These are phyloP conservation scores for Auricularia auricula-judae DNA, from an alignment of 768 basidiomycete genomes.

Conservation along the genomic window DNA sequence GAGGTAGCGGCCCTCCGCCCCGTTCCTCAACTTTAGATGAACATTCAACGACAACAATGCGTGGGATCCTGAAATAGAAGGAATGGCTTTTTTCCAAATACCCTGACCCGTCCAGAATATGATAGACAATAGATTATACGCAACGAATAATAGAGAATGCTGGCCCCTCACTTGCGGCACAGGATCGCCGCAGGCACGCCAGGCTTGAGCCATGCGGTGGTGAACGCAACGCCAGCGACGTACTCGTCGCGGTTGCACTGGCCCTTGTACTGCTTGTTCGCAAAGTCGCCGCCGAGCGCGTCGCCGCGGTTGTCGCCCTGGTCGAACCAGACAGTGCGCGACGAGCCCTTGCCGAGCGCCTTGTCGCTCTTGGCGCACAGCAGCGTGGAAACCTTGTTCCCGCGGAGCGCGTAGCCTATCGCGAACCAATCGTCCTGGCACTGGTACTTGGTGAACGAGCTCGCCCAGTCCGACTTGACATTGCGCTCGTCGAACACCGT, in stretches of 20 bases:
- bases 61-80: too few relatives aligned
- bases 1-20: too few relatives aligned
- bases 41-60: too few relatives aligned
- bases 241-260: slow-evolving; percentile 5
- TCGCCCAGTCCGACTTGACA: slow-evolving; percentile 6
- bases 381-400: neutral
- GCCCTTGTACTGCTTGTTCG: slow-evolving; percentile 3
- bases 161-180: slow-evolving; percentile 3
- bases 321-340: slow-evolving; percentile 7
- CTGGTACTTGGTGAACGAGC: slow-evolving; percentile 2
- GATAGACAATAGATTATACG: too few relatives aligned
- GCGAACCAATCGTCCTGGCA: slow-evolving; percentile 1
- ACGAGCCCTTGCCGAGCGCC: neutral
- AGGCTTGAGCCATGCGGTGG: neutral
- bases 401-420: slow-evolving; percentile 1
- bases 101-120: too few relatives aligned
- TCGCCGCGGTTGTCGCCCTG: neutral
- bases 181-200: slow-evolving; percentile 5
- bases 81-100: too few relatives aligned
- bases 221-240: slow-evolving; percentile 4
- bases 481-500: slow-evolving; percentile 2
- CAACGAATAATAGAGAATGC: slow-evolving; percentile 11
- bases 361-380: neutral
- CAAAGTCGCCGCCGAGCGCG: slow-evolving; percentile 4
- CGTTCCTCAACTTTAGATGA: too few relatives aligned